Evolutionary conservation across 345 rosid genomes (phyloP), one percentile per base, ranked within the genome.

Genomic region (Salix udensis): DNA sequence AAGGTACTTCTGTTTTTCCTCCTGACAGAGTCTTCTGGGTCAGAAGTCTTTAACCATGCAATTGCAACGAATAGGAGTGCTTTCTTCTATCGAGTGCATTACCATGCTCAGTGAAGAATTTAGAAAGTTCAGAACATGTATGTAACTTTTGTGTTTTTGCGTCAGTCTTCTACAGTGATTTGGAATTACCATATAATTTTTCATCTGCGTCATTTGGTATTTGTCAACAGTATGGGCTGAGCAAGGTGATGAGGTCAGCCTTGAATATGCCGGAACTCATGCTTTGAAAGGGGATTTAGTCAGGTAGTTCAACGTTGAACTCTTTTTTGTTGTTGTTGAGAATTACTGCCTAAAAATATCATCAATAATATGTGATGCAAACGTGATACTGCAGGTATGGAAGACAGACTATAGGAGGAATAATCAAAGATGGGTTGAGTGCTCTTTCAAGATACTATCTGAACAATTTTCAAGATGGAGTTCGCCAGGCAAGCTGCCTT

Each of bases 171-270:
- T 30, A 66, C 70, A 48, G 42, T 53, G 40, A 50, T 77, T 73
- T 68, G 70, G 68, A 74, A 36, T 75, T 4, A 23, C 18, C 70
- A 15, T 71, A 21, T 67, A 39, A 79, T 67, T 36, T 26, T 40
- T 48, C 50, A 28, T 78, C 23, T 21, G 3, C 36, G 23, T 71
- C 76, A 65, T 40, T 39, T 37, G 71, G 39, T 5, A 67, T 73
- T 60, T 50, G 18, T 69, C 73, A 13, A 71, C 66, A 96, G 99
- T 93, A 84, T 96, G 99, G 99, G 98, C 99, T 26, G 94, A 93
- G 89, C 98, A 96, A 83, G 98, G 99, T 71, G 99, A 96, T 67
- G 99, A 93, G 80, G 76, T 96, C 76, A 95, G 98, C 88, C 91
- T 96, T 44, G 97, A 91, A 85, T 96, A 95, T 73, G 89, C 98